Evolutionary conservation across 768 basidiomycete genomes (phyloP), one percentile per base, ranked within the genome.

Genomic region (Trametes maxima): DNA sequence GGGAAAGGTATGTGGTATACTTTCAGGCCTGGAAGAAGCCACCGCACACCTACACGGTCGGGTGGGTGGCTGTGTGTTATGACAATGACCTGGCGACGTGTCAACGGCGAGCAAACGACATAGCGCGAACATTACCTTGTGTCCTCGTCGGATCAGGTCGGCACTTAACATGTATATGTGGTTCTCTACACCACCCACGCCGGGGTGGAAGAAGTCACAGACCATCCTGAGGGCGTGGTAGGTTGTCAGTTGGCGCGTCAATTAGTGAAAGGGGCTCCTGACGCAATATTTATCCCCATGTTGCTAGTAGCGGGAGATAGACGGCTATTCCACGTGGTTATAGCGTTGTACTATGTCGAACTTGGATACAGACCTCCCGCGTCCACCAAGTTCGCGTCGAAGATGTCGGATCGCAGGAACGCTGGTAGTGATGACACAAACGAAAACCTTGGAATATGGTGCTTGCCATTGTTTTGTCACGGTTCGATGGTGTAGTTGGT

Each of bases 141-240:
- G 95, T 4, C 95, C 94, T 42, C 83, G 83, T 43, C 80, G 79
- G 55, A 95, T 85, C 43, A 98, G 85, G 49, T 89, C 88, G 19
- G 90, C 87, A 59, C 89, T 88, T 48, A 99, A 82, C 85, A 92
- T 92, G 75, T 93, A 98, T 39, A 98, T 95, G 73, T 97, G 94
- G 61, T 87, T 95, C 76, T 98, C 97, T 35, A 99, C 96, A 8
- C 97, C 97, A 3, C 97, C 97, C 2, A 95, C 89, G 59, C 85
- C 81, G 0, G 97, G 97, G 70, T 92, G 87, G 77, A 98, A 99
- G 79, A 98, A 99, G 77, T 99, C 97, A 43, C 88, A 91, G 59
- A 98, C 86, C 92, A 98, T 94, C 46, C 95, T 96, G 64, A 53
- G 3, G 2, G 7, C 12, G 13, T 37, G 12, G 37, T 13, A 14